Percentiles rank a stretch among this genome's conserved stretches.
These are phyloP conservation scores for Chaetomium fimeti DNA, from an alignment of 495 filamentous ascomycete species.

Conservation along the genomic window DNA sequence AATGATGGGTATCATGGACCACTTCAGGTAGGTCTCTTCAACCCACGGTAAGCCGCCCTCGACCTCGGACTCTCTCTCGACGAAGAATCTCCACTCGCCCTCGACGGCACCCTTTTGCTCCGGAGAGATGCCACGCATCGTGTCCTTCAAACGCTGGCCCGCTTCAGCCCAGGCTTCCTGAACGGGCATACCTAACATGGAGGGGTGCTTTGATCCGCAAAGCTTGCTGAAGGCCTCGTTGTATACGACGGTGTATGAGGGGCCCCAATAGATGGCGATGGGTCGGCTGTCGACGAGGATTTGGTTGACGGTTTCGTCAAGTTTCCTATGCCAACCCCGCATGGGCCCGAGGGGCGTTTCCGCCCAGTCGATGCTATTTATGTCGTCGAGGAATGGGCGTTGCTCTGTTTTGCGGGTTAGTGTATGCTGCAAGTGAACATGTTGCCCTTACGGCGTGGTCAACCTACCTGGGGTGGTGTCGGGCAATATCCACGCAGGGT, in stretches of 20 bases:
- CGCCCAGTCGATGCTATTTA: slow-evolving; percentile 53
- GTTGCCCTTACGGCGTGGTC: neutral
- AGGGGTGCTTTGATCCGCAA: slow-evolving; percentile 40
- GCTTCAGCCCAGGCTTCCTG: slow-evolving; percentile 38
- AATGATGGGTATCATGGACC: slow-evolving; percentile 60
- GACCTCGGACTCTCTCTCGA: slow-evolving; percentile 43
- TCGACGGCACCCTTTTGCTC: slow-evolving; percentile 31
- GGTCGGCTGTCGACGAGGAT: slow-evolving; percentile 66
- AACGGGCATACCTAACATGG: slow-evolving; percentile 41
- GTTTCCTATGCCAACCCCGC: slow-evolving; percentile 53
- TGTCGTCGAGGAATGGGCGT: slow-evolving; percentile 36
- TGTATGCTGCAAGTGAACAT: no score
- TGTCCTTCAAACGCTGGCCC: slow-evolving; percentile 37
- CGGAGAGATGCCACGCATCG: slow-evolving; percentile 29
- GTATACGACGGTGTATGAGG: slow-evolving; percentile 46
- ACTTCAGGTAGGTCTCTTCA: slow-evolving; percentile 64
- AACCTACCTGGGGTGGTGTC: slow-evolving; percentile 33
- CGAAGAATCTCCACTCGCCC: slow-evolving; percentile 43
- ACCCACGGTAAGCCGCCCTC: slow-evolving; percentile 45
- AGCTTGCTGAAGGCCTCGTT: slow-evolving; percentile 48
- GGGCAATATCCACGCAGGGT: slow-evolving; percentile 36
- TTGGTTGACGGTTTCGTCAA: slow-evolving; percentile 59
- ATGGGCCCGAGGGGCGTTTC: slow-evolving; percentile 60
- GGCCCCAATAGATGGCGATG: slow-evolving; percentile 53
- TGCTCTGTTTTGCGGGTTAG: slow-evolving; percentile 27